These are phyloP conservation scores for Komagataella mondaviorum DNA, from an alignment of 805 yeast species.

Conservation along the genomic window DNA sequence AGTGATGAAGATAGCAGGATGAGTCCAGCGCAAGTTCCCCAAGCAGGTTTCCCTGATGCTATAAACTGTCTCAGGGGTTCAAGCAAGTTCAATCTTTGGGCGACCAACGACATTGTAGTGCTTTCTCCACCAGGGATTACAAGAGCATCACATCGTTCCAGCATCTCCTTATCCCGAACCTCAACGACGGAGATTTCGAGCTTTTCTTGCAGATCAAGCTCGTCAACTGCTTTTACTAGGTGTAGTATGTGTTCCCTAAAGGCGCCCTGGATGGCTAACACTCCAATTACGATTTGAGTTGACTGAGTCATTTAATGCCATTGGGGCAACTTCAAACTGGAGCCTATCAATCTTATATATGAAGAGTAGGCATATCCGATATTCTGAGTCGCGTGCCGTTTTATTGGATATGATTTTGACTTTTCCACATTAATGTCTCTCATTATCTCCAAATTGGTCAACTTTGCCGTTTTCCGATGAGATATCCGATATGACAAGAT, in stretches of 20 bases:
- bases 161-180: constrained; percentile 39
- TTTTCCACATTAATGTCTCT: not conserved
- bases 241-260: constrained; percentile 53
- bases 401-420: not conserved
- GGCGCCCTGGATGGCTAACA: constrained; percentile 71
- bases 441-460: not conserved
- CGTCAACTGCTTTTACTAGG: constrained; percentile 21
- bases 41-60: constrained; percentile 38
- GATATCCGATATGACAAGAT: not conserved
- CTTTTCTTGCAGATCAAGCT: constrained; percentile 3
- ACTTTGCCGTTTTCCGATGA: not conserved
- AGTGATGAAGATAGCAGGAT: constrained; percentile 47
- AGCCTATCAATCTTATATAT: not conserved
- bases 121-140: constrained; percentile 59
- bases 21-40: constrained; percentile 87
- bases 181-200: constrained; percentile 22
- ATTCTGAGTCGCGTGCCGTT: not conserved
- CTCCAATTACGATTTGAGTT: constrained; percentile 33
- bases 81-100: constrained; percentile 48
- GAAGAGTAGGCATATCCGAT: not conserved
- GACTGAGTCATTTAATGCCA: not conserved
- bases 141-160: constrained; percentile 38
- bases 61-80: constrained; percentile 40
- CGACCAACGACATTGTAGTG: constrained; percentile 55
- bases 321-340: not conserved